Evolutionary conservation across 805 yeast genomes (phyloP), one percentile per base, ranked within the genome.

Genomic region (Teunomyces panamensis): DNA sequence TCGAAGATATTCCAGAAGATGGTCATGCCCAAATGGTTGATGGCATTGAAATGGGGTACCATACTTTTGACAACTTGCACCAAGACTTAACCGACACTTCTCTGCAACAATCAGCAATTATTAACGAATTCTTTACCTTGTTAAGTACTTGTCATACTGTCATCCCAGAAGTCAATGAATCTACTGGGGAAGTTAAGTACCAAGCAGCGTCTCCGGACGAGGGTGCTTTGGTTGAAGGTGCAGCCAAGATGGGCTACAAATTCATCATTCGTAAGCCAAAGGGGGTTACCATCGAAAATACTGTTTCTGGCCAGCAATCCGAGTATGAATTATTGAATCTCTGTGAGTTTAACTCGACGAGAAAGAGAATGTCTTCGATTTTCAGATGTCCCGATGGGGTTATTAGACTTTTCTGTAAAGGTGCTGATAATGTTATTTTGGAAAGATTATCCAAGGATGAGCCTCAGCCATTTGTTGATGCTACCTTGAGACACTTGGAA

Each of bases 201-300:
- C 99, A 94, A 68, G 99, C 99, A 1, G 97, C 99, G 0, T 91
- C 98, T 0, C 99, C 99, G 0, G 99, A 94, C 71, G 99, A 95
- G 73, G 99, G 99, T 44, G 99, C 99, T 0, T 75, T 94, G 51
- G 99, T 94, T 2, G 90, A 91, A 58, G 99, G 99, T 49, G 98
- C 96, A 13, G 94, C 97, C 0, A 75, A 74, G 59, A 71, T 92
- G 42, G 98, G 97, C 0, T 94, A 86, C 63, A 83, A 78, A 52
- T 95, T 94, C 63, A 78, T 80, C 6, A 82, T 89, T 42, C 85
- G 99, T 70, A 83, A 83, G 43, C 99, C 99, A 4, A 83, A 83
- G 49, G 78, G 87, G 17, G 85, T 95, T 29, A 79, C 88, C 0
- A 77, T 95, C 35, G 79, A 80, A 42, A 65, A 73, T 29, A 71